Conservation (phyloP, 2,329 filamentous ascomycete species). For the Stemphylium lycopersici region DNA sequence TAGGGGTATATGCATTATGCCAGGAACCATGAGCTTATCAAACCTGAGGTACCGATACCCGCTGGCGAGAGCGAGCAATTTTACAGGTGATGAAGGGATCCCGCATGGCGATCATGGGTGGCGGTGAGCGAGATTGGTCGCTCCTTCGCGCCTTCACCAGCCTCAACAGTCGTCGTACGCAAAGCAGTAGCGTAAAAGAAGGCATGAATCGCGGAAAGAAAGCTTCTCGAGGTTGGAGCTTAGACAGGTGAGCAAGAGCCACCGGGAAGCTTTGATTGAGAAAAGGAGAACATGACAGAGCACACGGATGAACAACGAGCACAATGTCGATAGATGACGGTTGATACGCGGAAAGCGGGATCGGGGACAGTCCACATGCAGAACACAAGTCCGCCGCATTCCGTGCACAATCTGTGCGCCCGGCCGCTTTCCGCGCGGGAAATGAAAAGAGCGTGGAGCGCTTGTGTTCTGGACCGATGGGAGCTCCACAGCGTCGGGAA, state of each 20-base stretch:
- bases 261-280: not conserved
- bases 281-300: conserved; percentile 9
- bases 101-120: conserved; percentile 13
- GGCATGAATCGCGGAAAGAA: not conserved
- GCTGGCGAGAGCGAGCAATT: conserved; percentile 9
- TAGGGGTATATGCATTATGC: conserved; percentile 2
- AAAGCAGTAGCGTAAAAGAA: not conserved
- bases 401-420: conserved; percentile 36
- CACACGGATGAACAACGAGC: conserved; percentile 14
- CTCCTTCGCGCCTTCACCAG: conserved; percentile 12
- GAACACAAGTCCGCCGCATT: conserved; percentile 20
- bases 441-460: conserved; percentile 36
- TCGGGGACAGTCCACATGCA: conserved; percentile 22
- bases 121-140: conserved; percentile 14
- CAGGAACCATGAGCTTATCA: conserved; percentile 9
- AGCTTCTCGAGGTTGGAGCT: not conserved
- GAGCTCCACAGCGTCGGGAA: conserved; percentile 20
- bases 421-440: conserved; percentile 38
- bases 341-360: conserved; percentile 9
- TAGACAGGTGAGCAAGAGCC: conserved; percentile 1
- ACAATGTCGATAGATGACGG: conserved; percentile 22
- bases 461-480: conserved; percentile 23
- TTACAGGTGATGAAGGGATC: conserved; percentile 22
- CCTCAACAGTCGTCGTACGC: conserved; percentile 13
- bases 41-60: not conserved